Percentiles rank a stretch among this genome's conserved stretches.
phyloP scores from a whole-genome alignment of 345 rosid genomes.

The Psidium guajava region DNA sequence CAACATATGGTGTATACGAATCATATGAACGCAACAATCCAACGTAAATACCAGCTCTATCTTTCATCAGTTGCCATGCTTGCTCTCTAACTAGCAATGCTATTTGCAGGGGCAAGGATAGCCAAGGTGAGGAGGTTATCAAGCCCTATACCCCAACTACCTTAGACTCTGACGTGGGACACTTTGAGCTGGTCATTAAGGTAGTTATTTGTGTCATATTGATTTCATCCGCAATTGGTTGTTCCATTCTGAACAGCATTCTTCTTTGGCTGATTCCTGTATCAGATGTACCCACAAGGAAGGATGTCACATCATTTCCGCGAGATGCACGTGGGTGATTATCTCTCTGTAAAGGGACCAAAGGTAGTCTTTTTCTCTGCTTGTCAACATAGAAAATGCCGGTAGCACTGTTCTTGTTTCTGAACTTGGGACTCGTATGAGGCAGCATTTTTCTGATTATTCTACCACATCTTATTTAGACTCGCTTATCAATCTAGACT shows the following conservation, averaged over 20 bases:
- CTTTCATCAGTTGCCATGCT: not conserved
- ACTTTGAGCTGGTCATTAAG: constrained; percentile 83
- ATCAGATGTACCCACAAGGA: constrained; percentile 98
- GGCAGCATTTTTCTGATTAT: not conserved
- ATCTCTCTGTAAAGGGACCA: constrained; percentile 90
- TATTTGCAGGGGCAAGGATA: constrained; percentile 65
- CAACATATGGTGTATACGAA: not conserved
- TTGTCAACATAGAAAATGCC: not conserved
- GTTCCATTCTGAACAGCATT: not conserved
- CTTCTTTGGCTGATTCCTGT: not conserved
- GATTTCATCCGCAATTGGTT: not conserved
- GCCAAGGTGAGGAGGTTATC: constrained; percentile 75
- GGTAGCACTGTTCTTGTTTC: not conserved
- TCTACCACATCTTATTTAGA: not conserved
- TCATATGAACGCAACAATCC: not conserved
- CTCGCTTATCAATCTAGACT: not conserved
- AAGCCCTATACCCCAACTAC: constrained; percentile 96
- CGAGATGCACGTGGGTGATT: constrained; percentile 79
- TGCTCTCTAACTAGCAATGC: not conserved
- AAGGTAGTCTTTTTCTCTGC: constrained; percentile 41
- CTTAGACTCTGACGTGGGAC: constrained; percentile 82
- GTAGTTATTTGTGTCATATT: constrained; percentile 13
- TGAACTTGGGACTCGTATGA: not conserved
- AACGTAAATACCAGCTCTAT: not conserved
- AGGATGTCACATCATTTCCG: constrained; percentile 99